Percentiles rank a stretch among this genome's conserved stretches.
Evolutionary conservation across 768 basidiomycete species (phyloP).

Genomic region (Leccinum uliginosum): DNA sequence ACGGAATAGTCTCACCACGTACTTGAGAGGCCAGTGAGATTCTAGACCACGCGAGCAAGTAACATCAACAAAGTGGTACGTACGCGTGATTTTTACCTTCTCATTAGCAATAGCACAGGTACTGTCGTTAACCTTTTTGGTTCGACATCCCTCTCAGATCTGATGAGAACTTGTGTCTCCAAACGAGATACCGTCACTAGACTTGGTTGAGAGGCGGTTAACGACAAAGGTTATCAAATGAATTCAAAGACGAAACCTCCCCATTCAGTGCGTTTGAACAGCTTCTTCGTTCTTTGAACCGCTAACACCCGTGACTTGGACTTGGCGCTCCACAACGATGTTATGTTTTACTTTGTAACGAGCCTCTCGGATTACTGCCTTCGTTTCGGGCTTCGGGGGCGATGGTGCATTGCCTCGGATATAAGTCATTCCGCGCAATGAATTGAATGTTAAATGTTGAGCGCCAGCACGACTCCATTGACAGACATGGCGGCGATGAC

Average conservation of each 20-base stretch:
- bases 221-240: background rate
- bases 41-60: conserved; percentile 1
- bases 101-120: background rate
- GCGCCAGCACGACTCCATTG: background rate
- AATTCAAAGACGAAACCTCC: background rate
- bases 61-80: background rate
- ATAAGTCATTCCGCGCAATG: background rate
- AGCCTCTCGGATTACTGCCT: background rate
- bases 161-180: background rate
- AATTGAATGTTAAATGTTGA: background rate
- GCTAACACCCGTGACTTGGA: background rate
- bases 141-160: background rate
- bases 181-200: background rate
- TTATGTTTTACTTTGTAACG: conserved; percentile 7
- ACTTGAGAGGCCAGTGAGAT: conserved; percentile 13
- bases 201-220: background rate
- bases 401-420: background rate
- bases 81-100: background rate
- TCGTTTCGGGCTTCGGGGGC: background rate
- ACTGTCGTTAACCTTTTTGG: background rate
- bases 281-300: background rate
- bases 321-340: background rate
- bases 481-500: conserved; percentile 2
- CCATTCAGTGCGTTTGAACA: background rate
- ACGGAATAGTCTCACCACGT: conserved; percentile 10